phyloP scores from a whole-genome alignment of 2,329 filamentous ascomycete genomes.

The Aplosporella prunicola region DNA sequence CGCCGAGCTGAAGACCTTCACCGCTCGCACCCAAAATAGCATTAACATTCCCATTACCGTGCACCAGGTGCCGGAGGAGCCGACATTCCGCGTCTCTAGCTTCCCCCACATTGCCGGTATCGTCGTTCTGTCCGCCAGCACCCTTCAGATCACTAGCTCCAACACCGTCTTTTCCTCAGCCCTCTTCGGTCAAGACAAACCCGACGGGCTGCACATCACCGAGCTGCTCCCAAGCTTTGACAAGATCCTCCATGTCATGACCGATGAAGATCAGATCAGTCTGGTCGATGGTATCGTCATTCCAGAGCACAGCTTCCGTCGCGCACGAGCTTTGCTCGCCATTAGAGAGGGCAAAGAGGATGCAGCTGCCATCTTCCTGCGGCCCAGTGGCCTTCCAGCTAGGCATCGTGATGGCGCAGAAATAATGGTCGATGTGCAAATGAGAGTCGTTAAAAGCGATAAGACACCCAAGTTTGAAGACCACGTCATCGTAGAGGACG shows the following conservation, averaged over 20 bases:
- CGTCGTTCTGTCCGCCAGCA: slow-evolving; percentile 74
- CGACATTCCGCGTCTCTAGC: slow-evolving; percentile 76
- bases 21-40: slow-evolving; percentile 65
- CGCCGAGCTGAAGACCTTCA: slow-evolving; percentile 66
- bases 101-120: slow-evolving; percentile 97
- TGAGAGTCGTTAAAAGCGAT: slow-evolving; percentile 90
- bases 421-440: slow-evolving; percentile 89
- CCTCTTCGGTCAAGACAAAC: slow-evolving; percentile 78
- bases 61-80: slow-evolving; percentile 58
- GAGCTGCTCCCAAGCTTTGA: slow-evolving; percentile 82
- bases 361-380: slow-evolving; percentile 64
- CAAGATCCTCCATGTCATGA: slow-evolving; percentile 68
- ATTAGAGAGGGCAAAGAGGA: slow-evolving; percentile 76
- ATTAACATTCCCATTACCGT: slow-evolving; percentile 80
- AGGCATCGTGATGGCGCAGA: slow-evolving; percentile 84
- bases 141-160: slow-evolving; percentile 75
- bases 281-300: slow-evolving; percentile 92
- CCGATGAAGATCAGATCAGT: slow-evolving; percentile 74
- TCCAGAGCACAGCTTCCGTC: slow-evolving; percentile 89
- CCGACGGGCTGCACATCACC: slow-evolving; percentile 70
- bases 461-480: slow-evolving; percentile 41
- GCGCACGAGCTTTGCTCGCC: slow-evolving; percentile 74
- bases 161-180: slow-evolving; percentile 92
- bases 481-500: slow-evolving; percentile 54
- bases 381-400: slow-evolving; percentile 74